Conservation (phyloP, 1,139 yeast genomes). For the Debaryomyces coudertii region DNA sequence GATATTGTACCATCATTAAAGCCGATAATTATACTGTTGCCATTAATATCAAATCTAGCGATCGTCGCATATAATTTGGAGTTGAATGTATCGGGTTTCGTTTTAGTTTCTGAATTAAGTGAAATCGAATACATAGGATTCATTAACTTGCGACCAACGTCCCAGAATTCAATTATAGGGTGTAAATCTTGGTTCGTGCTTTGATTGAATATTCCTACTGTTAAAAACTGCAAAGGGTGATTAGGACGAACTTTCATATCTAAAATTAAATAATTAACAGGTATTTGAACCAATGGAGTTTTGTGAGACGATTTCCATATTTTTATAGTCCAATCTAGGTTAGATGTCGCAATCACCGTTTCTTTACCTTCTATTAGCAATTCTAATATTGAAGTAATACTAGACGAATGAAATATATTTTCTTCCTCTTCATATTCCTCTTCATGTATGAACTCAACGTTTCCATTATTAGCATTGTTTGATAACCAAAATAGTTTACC, state of each 20-base stretch:
- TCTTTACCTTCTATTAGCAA: conserved; percentile 9
- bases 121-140: conserved; percentile 38
- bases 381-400: conserved; percentile 15
- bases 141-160: conserved; percentile 42
- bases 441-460: conserved; percentile 28
- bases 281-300: conserved; percentile 26
- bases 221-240: conserved; percentile 47
- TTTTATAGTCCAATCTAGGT: conserved; percentile 35
- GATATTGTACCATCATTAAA: conserved; percentile 29
- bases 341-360: conserved; percentile 25
- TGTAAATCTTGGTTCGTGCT: conserved; percentile 11
- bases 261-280: conserved; percentile 44
- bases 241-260: conserved; percentile 49
- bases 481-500: conserved; percentile 49
- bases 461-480: conserved; percentile 27
- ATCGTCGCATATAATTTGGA: conserved; percentile 18
- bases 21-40: conserved; percentile 28
- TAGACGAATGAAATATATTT: conserved; percentile 17
- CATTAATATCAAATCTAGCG: conserved; percentile 26
- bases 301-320: conserved; percentile 24
- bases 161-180: conserved; percentile 59
- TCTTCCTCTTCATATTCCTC: conserved; percentile 17
- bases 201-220: conserved; percentile 41
- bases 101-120: conserved; percentile 9
- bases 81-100: neutral